Evolutionary conservation across 768 basidiomycete species (phyloP).

Genomic region (Favolaschia claudopus): DNA sequence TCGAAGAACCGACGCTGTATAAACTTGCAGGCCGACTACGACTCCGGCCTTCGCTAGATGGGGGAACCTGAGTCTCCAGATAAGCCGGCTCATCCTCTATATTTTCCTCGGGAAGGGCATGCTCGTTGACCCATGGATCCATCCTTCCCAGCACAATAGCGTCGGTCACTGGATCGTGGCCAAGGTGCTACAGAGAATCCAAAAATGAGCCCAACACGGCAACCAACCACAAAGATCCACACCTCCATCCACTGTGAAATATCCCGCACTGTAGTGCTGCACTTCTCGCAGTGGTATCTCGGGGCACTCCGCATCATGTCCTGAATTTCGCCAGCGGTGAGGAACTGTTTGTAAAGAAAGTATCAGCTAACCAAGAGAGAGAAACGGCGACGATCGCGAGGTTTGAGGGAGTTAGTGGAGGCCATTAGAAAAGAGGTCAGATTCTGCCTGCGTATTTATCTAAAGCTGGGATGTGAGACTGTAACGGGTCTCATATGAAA

Average conservation of each 20-base stretch:
- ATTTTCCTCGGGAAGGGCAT: conserved; percentile 2
- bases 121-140: conserved; percentile 22
- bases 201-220: neutral
- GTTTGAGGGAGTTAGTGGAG: neutral
- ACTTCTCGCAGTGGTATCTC: conserved; percentile 18
- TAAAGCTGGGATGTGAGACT: too few species aligned
- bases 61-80: too few species aligned
- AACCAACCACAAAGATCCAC: neutral
- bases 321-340: neutral
- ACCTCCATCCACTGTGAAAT: conserved; percentile 15
- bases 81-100: conserved; percentile 9
- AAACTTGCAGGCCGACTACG: neutral
- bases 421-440: too few species aligned
- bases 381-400: conserved; percentile 1
- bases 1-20: neutral
- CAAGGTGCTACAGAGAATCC: conserved; percentile 4
- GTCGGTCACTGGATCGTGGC: conserved; percentile 19
- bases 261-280: conserved; percentile 11
- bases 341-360: neutral
- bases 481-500: too few species aligned
- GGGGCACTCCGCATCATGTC: conserved; percentile 11
- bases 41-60: too few species aligned
- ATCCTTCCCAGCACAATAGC: conserved; percentile 11
- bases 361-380: conserved; percentile 6
- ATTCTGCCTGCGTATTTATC: too few species aligned